Conservation (phyloP, 306 rosid species). For the apple (Malus domestica) region DNA sequence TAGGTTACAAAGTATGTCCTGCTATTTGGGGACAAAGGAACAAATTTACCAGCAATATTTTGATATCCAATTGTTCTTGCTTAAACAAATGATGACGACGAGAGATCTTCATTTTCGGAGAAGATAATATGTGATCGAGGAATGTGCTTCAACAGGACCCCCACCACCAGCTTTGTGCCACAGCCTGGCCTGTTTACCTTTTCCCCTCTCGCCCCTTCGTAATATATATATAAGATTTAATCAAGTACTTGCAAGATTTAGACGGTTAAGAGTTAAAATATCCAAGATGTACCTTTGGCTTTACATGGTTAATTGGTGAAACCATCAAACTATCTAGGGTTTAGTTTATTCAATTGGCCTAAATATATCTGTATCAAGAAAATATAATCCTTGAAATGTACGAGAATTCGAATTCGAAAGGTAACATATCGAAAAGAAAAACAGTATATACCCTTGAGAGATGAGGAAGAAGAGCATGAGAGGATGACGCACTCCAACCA, state of each 20-base stretch:
- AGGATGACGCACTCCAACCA: background rate
- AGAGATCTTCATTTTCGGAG: constrained; percentile 3
- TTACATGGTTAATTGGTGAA: background rate
- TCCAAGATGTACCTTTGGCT: background rate
- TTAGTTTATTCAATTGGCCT: background rate
- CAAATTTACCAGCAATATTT: constrained; percentile 17
- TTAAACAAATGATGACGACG: no score
- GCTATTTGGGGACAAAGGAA: constrained; percentile 44
- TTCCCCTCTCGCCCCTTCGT: background rate
- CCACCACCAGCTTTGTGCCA: constrained; percentile 16
- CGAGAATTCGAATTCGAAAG: background rate
- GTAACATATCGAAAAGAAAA: no score
- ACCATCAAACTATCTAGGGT: background rate
- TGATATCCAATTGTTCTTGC: constrained; percentile 16
- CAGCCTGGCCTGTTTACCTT: background rate
- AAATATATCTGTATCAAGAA: background rate
- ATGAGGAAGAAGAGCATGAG: background rate
- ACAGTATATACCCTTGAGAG: background rate
- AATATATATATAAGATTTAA: no score
- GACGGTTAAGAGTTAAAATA: background rate
- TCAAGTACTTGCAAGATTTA: no score
- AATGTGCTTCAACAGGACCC: constrained; percentile 32
- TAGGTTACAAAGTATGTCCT: constrained; percentile 46
- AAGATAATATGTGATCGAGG: background rate
- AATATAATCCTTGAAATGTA: background rate